Percentiles rank a stretch among this genome's conserved stretches.
These are phyloP conservation scores for Suhomyces taliae DNA, from an alignment of 1,139 yeast species.

Conservation along the genomic window DNA sequence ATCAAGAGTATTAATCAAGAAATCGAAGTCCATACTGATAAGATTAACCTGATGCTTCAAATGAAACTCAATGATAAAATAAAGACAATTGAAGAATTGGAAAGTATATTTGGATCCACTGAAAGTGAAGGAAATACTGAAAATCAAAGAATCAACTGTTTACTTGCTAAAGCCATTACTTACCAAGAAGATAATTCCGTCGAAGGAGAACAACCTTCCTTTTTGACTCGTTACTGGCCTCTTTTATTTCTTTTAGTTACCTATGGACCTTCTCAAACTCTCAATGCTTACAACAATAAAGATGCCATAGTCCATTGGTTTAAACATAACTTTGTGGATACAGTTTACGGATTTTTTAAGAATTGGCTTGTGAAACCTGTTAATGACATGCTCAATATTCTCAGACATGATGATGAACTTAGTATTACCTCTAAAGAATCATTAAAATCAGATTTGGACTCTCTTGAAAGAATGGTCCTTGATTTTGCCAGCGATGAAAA, in stretches of 20 bases:
- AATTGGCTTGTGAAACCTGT: slow-evolving; percentile 86
- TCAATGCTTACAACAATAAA: slow-evolving; percentile 49
- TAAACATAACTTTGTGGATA: slow-evolving; percentile 58
- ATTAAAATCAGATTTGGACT: slow-evolving; percentile 70
- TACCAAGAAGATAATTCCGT: slow-evolving; percentile 8
- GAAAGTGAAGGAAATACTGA: slow-evolving; percentile 6
- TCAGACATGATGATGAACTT: slow-evolving; percentile 78
- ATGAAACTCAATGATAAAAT: slow-evolving; percentile 16
- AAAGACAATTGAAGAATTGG: slow-evolving; percentile 10
- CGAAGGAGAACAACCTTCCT: slow-evolving; percentile 45
- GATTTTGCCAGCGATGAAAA: slow-evolving; percentile 57
- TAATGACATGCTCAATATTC: slow-evolving; percentile 70
- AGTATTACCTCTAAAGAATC: slow-evolving; percentile 82
- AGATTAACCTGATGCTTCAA: slow-evolving; percentile 23
- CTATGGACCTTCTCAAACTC: slow-evolving; percentile 53
- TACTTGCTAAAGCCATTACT: slow-evolving; percentile 11
- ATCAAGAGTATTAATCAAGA: slow-evolving; percentile 20
- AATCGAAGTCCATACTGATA: slow-evolving; percentile 21
- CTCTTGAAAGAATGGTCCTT: slow-evolving; percentile 84
- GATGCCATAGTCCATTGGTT: slow-evolving; percentile 56
- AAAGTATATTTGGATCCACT: slow-evolving; percentile 11
- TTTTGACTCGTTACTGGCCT: slow-evolving; percentile 69
- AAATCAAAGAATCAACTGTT: slow-evolving; percentile 12
- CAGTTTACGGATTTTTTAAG: slow-evolving; percentile 62
- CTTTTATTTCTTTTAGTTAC: slow-evolving; percentile 34